Evolutionary conservation across 176 grass and related monocot genomes (phyloP).

Genomic region (Musa acuminata): DNA sequence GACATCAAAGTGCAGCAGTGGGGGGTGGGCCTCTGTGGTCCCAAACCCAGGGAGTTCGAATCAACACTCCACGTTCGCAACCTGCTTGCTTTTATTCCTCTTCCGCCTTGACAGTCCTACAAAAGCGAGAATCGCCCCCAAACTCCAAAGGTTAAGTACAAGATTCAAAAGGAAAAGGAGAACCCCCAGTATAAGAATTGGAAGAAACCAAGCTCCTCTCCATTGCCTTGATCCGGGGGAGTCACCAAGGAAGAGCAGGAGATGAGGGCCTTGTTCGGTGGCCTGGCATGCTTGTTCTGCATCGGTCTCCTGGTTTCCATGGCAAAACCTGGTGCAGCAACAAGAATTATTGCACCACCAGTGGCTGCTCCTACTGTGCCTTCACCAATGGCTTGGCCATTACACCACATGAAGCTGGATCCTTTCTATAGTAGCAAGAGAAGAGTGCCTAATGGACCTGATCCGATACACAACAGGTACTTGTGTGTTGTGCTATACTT

Average conservation of each 20-base stretch:
- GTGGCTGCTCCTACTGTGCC: neutral
- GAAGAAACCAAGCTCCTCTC: neutral
- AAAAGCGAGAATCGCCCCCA: neutral
- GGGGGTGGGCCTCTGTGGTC: no score
- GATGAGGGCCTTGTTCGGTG: neutral
- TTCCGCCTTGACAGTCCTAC: neutral
- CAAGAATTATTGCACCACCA: neutral
- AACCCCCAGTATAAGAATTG: neutral
- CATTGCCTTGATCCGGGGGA: neutral
- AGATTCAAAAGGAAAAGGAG: neutral
- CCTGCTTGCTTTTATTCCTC: neutral
- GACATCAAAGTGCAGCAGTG: no score
- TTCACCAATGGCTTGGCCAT: neutral
- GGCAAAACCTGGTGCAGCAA: neutral
- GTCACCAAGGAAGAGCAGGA: neutral
- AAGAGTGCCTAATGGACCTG: slow-evolving; percentile 9
- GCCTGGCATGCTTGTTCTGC: neutral
- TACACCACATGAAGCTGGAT: neutral
- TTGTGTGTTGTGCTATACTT: neutral
- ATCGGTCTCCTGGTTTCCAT: neutral
- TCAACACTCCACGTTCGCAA: no score
- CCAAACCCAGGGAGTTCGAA: no score
- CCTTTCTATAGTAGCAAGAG: slow-evolving; percentile 4
- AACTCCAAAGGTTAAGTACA: neutral
- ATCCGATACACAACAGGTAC: slow-evolving; percentile 11